phyloP scores from a whole-genome alignment of 768 basidiomycete genomes.

The Mycena belliarum region DNA sequence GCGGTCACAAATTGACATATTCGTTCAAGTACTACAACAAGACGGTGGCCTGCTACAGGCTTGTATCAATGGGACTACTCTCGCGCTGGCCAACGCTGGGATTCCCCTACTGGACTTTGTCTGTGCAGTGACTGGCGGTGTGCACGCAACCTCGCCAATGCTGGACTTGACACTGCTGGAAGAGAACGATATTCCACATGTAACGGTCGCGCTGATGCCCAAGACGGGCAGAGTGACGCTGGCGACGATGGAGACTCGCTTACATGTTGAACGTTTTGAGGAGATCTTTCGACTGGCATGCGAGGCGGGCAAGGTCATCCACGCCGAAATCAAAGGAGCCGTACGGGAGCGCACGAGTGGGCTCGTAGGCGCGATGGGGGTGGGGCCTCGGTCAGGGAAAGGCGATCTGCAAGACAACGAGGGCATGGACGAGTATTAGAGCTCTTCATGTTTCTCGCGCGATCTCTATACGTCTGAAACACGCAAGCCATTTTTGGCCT shows the following conservation, averaged over 20 bases:
- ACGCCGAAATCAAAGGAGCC: constrained; percentile 80
- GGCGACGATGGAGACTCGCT: constrained; percentile 90
- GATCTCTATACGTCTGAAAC: constrained; percentile 70
- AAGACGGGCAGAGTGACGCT: constrained; percentile 83
- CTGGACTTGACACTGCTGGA: constrained; percentile 88
- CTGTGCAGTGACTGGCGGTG: constrained; percentile 85
- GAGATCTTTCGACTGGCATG: constrained; percentile 81
- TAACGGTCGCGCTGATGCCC: constrained; percentile 90
- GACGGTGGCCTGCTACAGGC: constrained; percentile 92
- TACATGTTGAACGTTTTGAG: constrained; percentile 90
- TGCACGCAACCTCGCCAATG: constrained; percentile 77
- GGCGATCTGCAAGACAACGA: constrained; percentile 32
- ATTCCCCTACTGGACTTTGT: constrained; percentile 91
- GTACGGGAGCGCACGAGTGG: constrained; percentile 61
- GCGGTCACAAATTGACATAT: constrained; percentile 92
- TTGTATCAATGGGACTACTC: constrained; percentile 92
- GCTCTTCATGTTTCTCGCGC: constrained; percentile 27
- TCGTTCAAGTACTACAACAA: constrained; percentile 89
- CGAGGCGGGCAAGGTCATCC: constrained; percentile 76
- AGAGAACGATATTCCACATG: constrained; percentile 85
- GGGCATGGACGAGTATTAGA: constrained; percentile 36
- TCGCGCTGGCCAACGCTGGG: constrained; percentile 88
- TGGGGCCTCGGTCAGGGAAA: constrained; percentile 36
- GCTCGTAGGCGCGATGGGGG: constrained; percentile 64
- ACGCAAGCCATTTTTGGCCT: constrained; percentile 91